Conservation (phyloP, 192 early-diverging fungal genomes). For the Allomyces arbusculus region DNA sequence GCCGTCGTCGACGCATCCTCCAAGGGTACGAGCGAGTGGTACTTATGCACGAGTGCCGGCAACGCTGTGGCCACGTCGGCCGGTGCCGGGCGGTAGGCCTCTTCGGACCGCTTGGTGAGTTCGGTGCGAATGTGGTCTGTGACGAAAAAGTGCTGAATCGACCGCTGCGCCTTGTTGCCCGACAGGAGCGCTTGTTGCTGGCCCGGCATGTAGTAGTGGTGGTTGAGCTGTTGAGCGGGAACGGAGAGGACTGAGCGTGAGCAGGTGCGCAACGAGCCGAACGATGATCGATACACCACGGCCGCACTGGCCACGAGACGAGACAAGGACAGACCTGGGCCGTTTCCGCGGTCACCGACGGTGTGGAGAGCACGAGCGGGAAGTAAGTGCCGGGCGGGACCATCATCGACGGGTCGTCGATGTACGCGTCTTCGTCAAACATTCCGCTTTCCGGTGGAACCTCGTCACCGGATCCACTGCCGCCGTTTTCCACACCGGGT, state of each 20-base stretch:
- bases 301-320: no score
- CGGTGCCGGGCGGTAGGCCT: slow-evolving; percentile 15
- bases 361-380: neutral
- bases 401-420: neutral
- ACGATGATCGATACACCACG: no score
- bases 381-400: neutral
- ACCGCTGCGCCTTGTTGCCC: slow-evolving; percentile 17
- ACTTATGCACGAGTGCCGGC: slow-evolving; percentile 66
- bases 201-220: slow-evolving; percentile 57
- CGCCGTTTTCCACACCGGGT: neutral
- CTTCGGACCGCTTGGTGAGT: slow-evolving; percentile 48
- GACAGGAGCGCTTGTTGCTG: slow-evolving; percentile 33
- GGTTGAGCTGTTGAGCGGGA: slow-evolving; percentile 31
- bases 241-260: neutral
- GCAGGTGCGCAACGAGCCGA: no score
- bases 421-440: neutral
- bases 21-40: slow-evolving; percentile 60
- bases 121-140: slow-evolving; percentile 64
- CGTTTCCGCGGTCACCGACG: neutral
- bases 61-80: slow-evolving; percentile 13
- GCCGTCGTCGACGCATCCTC: slow-evolving; percentile 13
- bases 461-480: neutral
- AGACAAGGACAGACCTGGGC: neutral
- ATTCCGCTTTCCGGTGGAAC: neutral
- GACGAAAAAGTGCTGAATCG: slow-evolving; percentile 67